Percentiles rank a stretch among this genome's conserved stretches.
phyloP scores from a whole-genome alignment of 2,329 filamentous ascomycete species.

The Fusarium protoensiforme region DNA sequence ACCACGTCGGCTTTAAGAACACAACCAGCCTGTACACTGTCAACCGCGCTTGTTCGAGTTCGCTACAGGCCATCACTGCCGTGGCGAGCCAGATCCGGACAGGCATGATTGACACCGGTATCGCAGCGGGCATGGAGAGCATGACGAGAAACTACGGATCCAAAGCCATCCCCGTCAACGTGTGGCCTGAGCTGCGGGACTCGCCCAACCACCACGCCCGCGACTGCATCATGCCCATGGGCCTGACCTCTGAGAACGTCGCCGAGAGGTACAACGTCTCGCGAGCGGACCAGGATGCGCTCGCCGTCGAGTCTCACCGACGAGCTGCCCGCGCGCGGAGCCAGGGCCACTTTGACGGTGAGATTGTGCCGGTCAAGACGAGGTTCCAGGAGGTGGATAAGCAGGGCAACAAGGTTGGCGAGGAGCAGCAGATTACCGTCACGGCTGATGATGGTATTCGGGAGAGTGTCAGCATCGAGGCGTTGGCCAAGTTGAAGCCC shows the following conservation, averaged over 20 bases:
- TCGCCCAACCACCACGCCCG: conserved; percentile 74
- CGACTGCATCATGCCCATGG: conserved; percentile 96
- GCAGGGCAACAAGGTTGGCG: conserved; percentile 65
- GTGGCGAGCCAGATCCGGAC: conserved; percentile 81
- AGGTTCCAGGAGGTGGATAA: conserved; percentile 73
- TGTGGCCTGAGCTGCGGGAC: conserved; percentile 80
- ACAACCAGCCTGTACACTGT: conserved; percentile 84
- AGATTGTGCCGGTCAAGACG: conserved; percentile 85
- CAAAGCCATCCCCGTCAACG: conserved; percentile 82
- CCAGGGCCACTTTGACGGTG: conserved; percentile 76
- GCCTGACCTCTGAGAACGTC: conserved; percentile 89
- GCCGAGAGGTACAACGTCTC: conserved; percentile 79
- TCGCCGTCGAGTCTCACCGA: conserved; percentile 79
- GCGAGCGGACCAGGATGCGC: conserved; percentile 82
- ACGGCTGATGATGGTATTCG: conserved; percentile 86
- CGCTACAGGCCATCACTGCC: conserved; percentile 79
- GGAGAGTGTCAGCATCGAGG: conserved; percentile 73
- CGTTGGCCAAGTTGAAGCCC: conserved; percentile 82
- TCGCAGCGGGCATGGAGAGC: conserved; percentile 94
- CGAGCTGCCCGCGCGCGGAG: conserved; percentile 78
- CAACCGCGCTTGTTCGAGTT: conserved; percentile 87
- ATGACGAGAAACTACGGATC: conserved; percentile 94
- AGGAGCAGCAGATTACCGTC: conserved; percentile 72
- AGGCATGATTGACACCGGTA: conserved; percentile 77
- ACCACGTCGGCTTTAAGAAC: conserved; percentile 81